Evolutionary conservation across 1,284 basidiomycete species (phyloP), one percentile per base, ranked within the genome.

Genomic region (Ustilago crameri): DNA sequence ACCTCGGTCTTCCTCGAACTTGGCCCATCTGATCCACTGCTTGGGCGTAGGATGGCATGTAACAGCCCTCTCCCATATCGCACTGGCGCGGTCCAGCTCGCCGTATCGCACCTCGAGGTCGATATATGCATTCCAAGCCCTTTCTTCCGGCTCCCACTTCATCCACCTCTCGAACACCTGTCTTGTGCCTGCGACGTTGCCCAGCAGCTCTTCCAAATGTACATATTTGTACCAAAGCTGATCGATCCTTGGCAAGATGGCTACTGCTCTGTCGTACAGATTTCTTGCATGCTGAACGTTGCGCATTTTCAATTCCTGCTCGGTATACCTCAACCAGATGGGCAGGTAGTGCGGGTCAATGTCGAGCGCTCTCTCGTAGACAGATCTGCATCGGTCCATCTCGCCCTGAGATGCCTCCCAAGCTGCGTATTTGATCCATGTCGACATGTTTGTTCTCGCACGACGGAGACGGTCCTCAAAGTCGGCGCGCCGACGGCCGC

Each of bases 81-180:
- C 87, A 73, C 93, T 95, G 2, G 94, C 95, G 12, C 94, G 88
- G 76, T 98, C 95, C 37, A 90, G 85, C 85, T 99, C 96, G 70
- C 90, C 87, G 84, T 98, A 98, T 46, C 95, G 88, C 80, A 92
- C 89, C 85, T 99, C 96, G 83, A 98, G 74, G 86, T 86, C 97
- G 95, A 98, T 93, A 84, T 96, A 98, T 12, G 93, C 93, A 81
- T 93, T 91, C 96, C 95, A 98, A 7, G 95, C 94, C 86, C 97
- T 98, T 88, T 98, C 96, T 80, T 98, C 93, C 0, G 96, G 96
- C 83, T 98, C 94, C 96, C 96, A 98, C 71, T 91, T 88, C 93
- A 98, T 96, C 95, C 95, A 98, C 46, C 95, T 88, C 84, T 99
- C 96, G 79, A 98, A 98, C 58, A 98, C 92, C 83, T 98, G 95